These are phyloP conservation scores for Boletus barrowsii DNA, from an alignment of 768 basidiomycete species.

Conservation along the genomic window DNA sequence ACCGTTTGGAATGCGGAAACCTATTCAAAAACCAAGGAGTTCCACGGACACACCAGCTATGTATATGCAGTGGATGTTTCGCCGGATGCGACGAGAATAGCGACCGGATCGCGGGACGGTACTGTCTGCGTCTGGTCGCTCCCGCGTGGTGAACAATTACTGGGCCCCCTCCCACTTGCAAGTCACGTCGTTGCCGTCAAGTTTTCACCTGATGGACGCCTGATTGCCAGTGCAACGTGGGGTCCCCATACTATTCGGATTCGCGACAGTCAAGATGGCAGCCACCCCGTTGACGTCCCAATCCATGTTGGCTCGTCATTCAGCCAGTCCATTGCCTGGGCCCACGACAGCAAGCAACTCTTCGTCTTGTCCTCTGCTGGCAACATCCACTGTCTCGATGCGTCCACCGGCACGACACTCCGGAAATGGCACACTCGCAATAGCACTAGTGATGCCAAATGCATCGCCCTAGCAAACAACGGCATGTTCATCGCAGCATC, in stretches of 20 bases:
- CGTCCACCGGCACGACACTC: neutral
- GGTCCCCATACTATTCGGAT: neutral
- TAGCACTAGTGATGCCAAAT: neutral
- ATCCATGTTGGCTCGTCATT: neutral
- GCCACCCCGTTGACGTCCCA: neutral
- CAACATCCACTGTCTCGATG: neutral
- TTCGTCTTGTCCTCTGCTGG: neutral
- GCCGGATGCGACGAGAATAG: neutral
- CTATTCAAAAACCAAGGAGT: neutral
- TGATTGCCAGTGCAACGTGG: neutral
- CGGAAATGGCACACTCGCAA: neutral
- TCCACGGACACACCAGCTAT: neutral
- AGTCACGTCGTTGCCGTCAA: neutral
- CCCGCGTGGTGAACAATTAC: neutral
- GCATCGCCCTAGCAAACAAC: neutral
- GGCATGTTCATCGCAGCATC: constrained; percentile 1
- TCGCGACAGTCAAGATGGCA: neutral
- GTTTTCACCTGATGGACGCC: constrained; percentile 9
- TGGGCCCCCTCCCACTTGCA: neutral
- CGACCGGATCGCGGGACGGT: neutral
- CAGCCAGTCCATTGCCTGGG: constrained; percentile 2
- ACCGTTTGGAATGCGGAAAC: neutral
- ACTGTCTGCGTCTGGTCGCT: constrained; percentile 7
- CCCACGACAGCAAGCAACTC: neutral
- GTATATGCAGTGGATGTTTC: constrained; percentile 3